phyloP scores from a whole-genome alignment of 768 basidiomycete genomes.

The Phlegmacium glaucopus region DNA sequence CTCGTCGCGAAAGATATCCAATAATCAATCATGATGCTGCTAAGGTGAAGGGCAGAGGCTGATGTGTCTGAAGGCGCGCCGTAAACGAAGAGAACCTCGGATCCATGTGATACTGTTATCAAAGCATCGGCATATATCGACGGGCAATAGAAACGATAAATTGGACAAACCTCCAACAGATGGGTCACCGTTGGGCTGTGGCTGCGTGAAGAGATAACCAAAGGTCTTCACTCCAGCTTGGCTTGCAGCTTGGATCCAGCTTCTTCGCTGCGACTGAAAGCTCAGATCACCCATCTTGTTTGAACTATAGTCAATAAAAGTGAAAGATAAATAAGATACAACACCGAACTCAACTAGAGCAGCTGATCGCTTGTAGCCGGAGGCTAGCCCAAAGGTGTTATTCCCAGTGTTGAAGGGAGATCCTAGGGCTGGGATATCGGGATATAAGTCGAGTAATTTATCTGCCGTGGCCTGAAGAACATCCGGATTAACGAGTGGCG shows the following conservation, averaged over 20 bases:
- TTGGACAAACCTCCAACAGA: slow-evolving; percentile 25
- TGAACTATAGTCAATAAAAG: not conserved
- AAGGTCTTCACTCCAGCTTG: slow-evolving; percentile 33
- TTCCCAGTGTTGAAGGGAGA: slow-evolving; percentile 45
- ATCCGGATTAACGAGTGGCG: slow-evolving; percentile 21
- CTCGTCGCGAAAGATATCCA: slow-evolving; percentile 40
- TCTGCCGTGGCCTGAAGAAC: slow-evolving; percentile 19
- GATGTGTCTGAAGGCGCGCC: slow-evolving; percentile 25
- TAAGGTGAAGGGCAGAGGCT: slow-evolving; percentile 19
- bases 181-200: slow-evolving; percentile 22
- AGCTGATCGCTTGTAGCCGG: slow-evolving; percentile 29
- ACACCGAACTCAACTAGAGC: slow-evolving; percentile 21
- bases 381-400: slow-evolving; percentile 37
- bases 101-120: slow-evolving; percentile 27
- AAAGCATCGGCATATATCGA: not conserved
- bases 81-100: slow-evolving; percentile 33
- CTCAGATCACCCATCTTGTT: slow-evolving; percentile 34
- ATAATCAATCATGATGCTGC: slow-evolving; percentile 37
- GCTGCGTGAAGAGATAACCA: slow-evolving; percentile 42
- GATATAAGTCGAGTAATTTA: slow-evolving; percentile 36
- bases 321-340: not conserved
- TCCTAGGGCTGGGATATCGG: slow-evolving; percentile 37
- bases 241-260: slow-evolving; percentile 37
- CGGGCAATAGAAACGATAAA: not conserved
- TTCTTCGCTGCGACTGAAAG: slow-evolving; percentile 37